These are phyloP conservation scores for Trichoderma sp. DNA, from an alignment of 2,329 filamentous ascomycete genomes.

Conservation along the genomic window DNA sequence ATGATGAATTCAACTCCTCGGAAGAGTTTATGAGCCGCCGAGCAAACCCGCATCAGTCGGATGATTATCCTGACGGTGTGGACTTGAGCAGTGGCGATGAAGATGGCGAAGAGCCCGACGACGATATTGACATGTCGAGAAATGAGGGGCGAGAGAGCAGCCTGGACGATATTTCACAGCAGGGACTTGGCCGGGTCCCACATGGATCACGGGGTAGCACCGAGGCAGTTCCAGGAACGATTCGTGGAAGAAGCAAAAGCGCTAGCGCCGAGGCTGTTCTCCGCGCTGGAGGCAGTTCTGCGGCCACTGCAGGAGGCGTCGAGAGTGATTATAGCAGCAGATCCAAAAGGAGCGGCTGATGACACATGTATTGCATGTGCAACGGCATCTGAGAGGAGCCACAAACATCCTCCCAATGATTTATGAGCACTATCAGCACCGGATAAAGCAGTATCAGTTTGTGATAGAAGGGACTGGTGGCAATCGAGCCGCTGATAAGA, in stretches of 20 bases:
- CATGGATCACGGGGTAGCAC: slow-evolving; percentile 32
- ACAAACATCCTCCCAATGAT: not conserved
- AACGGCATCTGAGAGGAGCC: not conserved
- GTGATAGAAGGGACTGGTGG: not conserved
- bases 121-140: slow-evolving; percentile 35
- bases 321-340: slow-evolving; percentile 40
- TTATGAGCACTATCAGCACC: not conserved
- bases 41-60: slow-evolving; percentile 39
- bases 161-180: not conserved
- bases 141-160: slow-evolving; percentile 10
- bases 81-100: slow-evolving; percentile 43
- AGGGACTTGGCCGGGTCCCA: slow-evolving; percentile 11
- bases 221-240: slow-evolving; percentile 33
- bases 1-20: slow-evolving; percentile 30
- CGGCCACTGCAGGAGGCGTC: slow-evolving; percentile 40
- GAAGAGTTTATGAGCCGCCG: slow-evolving; percentile 33
- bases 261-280: slow-evolving; percentile 28
- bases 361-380: not conserved
- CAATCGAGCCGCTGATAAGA: too few relatives aligned
- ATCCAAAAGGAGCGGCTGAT: slow-evolving; percentile 28
- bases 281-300: slow-evolving; percentile 35
- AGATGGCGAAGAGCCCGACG: slow-evolving; percentile 40
- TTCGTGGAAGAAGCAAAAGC: slow-evolving; percentile 33
- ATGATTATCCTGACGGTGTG: slow-evolving; percentile 40
- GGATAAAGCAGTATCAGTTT: not conserved